These are phyloP conservation scores for Globisporangium cylindrosporum DNA, from an alignment of 352 stramenopile genomes.

Conservation along the genomic window DNA sequence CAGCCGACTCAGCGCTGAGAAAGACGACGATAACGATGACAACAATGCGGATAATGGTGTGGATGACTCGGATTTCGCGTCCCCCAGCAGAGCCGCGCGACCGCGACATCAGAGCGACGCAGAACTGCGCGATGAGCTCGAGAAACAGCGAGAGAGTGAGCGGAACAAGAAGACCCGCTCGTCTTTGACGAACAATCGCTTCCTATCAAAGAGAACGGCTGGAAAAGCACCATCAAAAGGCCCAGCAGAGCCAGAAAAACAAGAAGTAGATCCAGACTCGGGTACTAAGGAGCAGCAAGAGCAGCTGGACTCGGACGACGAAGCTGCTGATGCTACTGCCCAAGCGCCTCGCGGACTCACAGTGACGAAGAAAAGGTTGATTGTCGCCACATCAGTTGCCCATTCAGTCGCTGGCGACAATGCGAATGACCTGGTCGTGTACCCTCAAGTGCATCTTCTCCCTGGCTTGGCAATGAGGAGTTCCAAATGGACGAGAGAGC, in stretches of 20 bases:
- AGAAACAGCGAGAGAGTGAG: conserved; percentile 31
- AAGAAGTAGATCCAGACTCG: background rate
- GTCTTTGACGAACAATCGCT: conserved; percentile 48
- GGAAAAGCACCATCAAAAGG: background rate
- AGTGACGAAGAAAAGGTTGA: conserved; percentile 17
- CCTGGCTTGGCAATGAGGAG: conserved; percentile 16
- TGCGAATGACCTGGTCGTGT: conserved; percentile 7
- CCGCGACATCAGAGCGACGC: conserved; percentile 32
- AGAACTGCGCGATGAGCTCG: conserved; percentile 30
- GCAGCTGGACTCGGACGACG: conserved; percentile 4
- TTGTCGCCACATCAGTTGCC: conserved; percentile 8
- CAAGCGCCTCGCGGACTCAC: background rate
- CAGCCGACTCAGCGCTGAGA: too few relatives aligned
- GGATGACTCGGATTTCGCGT: background rate
- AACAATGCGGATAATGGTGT: conserved; percentile 5
- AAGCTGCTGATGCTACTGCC: background rate
- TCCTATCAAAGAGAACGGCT: conserved; percentile 21
- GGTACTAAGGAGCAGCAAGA: conserved; percentile 9
- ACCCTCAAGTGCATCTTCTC: conserved; percentile 20
- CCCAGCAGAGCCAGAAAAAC: conserved; percentile 1
- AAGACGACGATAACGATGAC: background rate
- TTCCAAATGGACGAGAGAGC: conserved; percentile 34
- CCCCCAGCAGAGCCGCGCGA: conserved; percentile 3
- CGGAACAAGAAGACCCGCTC: conserved; percentile 21
- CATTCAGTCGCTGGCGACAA: background rate